Evolutionary conservation across 768 basidiomycete species (phyloP).

Genomic region (Rhodosporidiobolus odoratus): DNA sequence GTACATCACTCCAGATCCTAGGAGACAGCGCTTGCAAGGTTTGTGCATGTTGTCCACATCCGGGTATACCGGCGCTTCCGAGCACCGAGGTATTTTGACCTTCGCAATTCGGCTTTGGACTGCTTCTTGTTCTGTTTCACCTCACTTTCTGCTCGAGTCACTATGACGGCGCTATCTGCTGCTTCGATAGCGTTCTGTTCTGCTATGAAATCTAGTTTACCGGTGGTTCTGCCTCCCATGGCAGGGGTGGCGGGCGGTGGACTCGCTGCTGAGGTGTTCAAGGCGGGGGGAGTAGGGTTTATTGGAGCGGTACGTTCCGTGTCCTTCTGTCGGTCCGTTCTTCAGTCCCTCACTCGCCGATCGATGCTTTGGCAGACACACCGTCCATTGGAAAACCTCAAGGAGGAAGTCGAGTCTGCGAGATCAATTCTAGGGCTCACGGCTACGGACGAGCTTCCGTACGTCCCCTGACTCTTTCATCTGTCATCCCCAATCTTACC

Average conservation of each 20-base stretch:
- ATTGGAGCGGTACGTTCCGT: slow-evolving; percentile 52
- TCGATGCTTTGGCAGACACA: not conserved
- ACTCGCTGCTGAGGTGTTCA: slow-evolving; percentile 59
- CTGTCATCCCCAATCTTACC: not conserved
- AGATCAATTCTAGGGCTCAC: slow-evolving; percentile 1
- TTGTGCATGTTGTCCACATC: too few species aligned
- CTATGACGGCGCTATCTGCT: too few species aligned
- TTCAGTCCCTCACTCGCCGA: not conserved
- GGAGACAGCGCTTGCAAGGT: too few species aligned
- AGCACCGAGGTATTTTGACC: too few species aligned
- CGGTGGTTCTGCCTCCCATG: slow-evolving; percentile 66
- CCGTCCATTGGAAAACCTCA: not conserved
- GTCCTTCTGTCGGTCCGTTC: not conserved
- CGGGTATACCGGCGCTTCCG: too few species aligned
- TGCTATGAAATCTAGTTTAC: too few species aligned
- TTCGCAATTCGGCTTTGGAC: too few species aligned
- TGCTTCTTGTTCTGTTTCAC: too few species aligned
- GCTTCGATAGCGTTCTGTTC: too few species aligned
- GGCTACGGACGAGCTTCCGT: not conserved
- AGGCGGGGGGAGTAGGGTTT: slow-evolving; percentile 72
- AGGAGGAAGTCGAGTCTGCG: slow-evolving; percentile 8
- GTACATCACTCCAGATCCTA: too few species aligned
- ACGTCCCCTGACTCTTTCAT: not conserved
- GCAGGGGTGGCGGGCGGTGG: slow-evolving; percentile 62
- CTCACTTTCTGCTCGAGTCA: too few species aligned